Percentiles rank a stretch among this genome's conserved stretches.
These are phyloP conservation scores for Neurospora tetraspora DNA, from an alignment of 495 filamentous ascomycete species.

Conservation along the genomic window DNA sequence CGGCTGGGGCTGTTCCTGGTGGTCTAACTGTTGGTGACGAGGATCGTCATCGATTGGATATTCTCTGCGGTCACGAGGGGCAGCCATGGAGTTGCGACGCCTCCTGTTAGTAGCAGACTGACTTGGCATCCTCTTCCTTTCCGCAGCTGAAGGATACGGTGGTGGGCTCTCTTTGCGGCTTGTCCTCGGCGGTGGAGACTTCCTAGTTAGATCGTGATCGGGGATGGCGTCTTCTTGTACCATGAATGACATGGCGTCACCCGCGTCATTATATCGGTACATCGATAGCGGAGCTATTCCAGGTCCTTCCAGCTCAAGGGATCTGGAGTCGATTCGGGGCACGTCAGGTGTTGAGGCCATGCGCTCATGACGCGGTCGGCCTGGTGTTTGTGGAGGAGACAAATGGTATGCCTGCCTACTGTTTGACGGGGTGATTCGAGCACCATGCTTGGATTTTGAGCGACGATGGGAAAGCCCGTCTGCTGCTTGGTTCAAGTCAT, in stretches of 20 bases:
- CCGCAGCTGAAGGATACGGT: constrained; percentile 11
- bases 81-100: constrained; percentile 5
- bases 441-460: constrained; percentile 8
- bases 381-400: constrained; percentile 1
- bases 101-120: constrained; percentile 9
- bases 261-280: constrained; percentile 4
- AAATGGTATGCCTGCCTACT: constrained; percentile 9
- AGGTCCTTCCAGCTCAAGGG: neutral
- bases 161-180: constrained; percentile 13
- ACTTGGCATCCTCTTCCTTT: constrained; percentile 13
- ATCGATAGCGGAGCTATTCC: neutral
- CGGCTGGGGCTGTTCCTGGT: neutral
- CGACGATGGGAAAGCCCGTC: constrained; percentile 4
- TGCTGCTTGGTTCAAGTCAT: constrained; percentile 14
- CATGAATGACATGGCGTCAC: constrained; percentile 22
- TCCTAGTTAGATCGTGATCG: neutral
- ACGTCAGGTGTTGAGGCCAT: constrained; percentile 10
- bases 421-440: constrained; percentile 8
- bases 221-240: constrained; percentile 10
- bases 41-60: constrained; percentile 15
- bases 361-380: constrained; percentile 4
- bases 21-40: neutral
- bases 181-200: constrained; percentile 11
- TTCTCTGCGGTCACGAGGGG: constrained; percentile 10
- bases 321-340: neutral